These are phyloP conservation scores for Botrytis fragariae DNA, from an alignment of 2,329 filamentous ascomycete genomes.

Conservation along the genomic window DNA sequence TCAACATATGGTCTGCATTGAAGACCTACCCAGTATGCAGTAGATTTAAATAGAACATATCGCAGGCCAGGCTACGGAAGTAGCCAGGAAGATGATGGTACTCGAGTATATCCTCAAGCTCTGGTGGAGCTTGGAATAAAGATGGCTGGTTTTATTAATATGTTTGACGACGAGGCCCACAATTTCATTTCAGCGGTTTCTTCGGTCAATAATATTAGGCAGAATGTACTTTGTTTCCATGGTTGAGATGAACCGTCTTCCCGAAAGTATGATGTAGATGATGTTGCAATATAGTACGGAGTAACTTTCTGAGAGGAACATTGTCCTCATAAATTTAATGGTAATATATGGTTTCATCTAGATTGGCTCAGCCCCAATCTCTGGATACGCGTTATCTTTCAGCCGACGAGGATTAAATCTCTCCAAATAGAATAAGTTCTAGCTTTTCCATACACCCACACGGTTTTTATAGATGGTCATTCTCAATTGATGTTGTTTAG, in stretches of 20 bases:
- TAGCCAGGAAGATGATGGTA: not conserved
- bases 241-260: not conserved
- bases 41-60: not conserved
- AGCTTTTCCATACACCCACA: not conserved
- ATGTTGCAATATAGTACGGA: not conserved
- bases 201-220: not conserved
- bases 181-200: not conserved
- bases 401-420: not conserved
- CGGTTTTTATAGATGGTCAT: not conserved
- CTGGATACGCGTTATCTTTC: not conserved
- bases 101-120: not conserved
- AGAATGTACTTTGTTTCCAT: not conserved
- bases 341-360: not conserved
- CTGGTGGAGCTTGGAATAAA: not conserved
- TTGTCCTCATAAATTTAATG: not conserved
- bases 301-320: not conserved
- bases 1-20: not conserved
- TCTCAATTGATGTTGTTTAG: not conserved
- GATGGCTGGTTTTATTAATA: not conserved
- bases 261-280: not conserved
- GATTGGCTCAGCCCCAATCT: not conserved
- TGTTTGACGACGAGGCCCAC: not conserved
- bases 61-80: not conserved
- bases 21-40: not conserved
- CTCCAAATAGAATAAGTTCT: not conserved